Evolutionary conservation across 1,284 basidiomycete species (phyloP), one percentile per base, ranked within the genome.

Genomic region (Neonothopanus nambi): DNA sequence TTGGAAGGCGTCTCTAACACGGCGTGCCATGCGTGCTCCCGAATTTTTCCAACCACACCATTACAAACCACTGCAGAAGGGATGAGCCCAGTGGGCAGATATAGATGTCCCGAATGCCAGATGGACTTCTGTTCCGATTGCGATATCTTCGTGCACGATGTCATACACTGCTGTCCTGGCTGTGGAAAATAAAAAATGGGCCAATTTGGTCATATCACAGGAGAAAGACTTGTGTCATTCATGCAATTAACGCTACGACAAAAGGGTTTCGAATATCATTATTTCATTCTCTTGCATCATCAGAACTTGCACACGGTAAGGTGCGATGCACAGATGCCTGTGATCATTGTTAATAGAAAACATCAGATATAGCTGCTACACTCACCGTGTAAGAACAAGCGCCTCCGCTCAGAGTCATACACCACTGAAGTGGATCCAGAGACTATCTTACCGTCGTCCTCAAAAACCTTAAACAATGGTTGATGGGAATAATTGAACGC

Each of bases 1-100:
- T 59, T 76, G 18, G 76, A 70, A 12, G 71, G 73, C 21, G 61
- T 67, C 40, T 64, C 66, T 20, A 67, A 70, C 23, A 11, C 38
- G 15, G 36, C 51, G 11, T 95, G 92, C 62, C 84, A 87, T 64
- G 89, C 83, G 0, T 95, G 93, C 63, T 80, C 88, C 12, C 71
- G 80, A 15, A 70, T 75, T 3, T 93, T 95, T 68, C 73, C 76
- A 13, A 63, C 65, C 9, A 64, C 64, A n/a, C 60, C 68, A 20
- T n/a, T n/a, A n/a, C 62, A 66, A 23, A 70, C 63, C 7, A 69
- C 67, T 26, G 61, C 76, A 38, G 89, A 91, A 53, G 88, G 87
- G 2, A 74, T 93, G 63, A 92, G 88, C n/a, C n/a, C 64, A 6
- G 47, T 63, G 38, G 63, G 63, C 30, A 59, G 64, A 39, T 66